phyloP scores from a whole-genome alignment of 75 land plant species.

The Chamaecyparis obtusa region DNA sequence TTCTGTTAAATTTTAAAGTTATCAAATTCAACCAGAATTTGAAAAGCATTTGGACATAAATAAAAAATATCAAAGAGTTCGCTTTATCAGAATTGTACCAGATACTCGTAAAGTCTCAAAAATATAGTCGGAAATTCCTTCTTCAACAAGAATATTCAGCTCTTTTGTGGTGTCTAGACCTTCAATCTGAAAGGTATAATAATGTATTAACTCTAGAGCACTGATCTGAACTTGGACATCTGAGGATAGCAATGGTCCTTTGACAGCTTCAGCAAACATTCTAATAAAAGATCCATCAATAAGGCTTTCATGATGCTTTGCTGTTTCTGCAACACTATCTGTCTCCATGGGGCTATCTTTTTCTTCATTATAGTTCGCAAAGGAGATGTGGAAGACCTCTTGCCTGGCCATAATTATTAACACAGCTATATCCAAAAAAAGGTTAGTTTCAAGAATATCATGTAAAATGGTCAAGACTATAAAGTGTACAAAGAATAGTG shows the following conservation, averaged over 20 bases:
- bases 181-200: constrained; percentile 34
- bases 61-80: background rate
- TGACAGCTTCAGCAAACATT: constrained; percentile 86
- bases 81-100: constrained; percentile 39
- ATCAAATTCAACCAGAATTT: background rate
- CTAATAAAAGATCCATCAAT: constrained; percentile 17
- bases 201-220: constrained; percentile 52
- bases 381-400: constrained; percentile 40
- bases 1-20: constrained; percentile 29
- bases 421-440: constrained; percentile 42
- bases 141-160: constrained; percentile 63
- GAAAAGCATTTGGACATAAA: background rate
- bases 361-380: constrained; percentile 13
- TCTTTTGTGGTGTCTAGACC: constrained; percentile 20
- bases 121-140: constrained; percentile 75
- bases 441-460: background rate
- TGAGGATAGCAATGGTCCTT: constrained; percentile 88
- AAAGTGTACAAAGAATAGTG: background rate
- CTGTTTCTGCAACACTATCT: constrained; percentile 23
- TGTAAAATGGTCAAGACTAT: background rate
- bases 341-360: constrained; percentile 11
- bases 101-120: constrained; percentile 83
- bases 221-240: constrained; percentile 71
- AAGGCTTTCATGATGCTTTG: constrained; percentile 16
- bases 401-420: constrained; percentile 54